Conservation (phyloP, 768 basidiomycete genomes). For the Russula emetica region DNA sequence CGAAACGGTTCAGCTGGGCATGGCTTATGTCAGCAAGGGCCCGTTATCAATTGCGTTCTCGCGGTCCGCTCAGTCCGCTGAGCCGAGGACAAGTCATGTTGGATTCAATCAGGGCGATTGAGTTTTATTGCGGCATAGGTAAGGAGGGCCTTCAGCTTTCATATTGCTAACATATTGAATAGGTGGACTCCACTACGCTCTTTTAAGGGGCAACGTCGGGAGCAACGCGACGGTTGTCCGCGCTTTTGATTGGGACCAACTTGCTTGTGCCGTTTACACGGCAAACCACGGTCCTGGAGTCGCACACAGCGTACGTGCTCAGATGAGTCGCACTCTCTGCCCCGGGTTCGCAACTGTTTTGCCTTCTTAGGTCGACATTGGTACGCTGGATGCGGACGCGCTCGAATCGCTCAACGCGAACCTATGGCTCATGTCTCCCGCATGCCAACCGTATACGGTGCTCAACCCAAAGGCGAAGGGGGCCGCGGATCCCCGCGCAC, state of each 20-base stretch:
- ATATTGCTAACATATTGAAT: neutral
- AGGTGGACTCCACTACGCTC: constrained; percentile 74
- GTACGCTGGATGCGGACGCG: constrained; percentile 45
- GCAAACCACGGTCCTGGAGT: constrained; percentile 51
- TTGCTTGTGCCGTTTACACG: constrained; percentile 64
- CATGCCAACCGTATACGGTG: constrained; percentile 82
- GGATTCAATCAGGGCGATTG: constrained; percentile 35
- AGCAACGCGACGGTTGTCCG: constrained; percentile 45
- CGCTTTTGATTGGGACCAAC: constrained; percentile 84
- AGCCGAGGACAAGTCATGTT: neutral
- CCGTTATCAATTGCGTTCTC: constrained; percentile 4
- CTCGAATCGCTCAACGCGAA: constrained; percentile 49
- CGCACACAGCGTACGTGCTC: constrained; percentile 46
- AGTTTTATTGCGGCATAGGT: constrained; percentile 85
- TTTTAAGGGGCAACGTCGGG: constrained; percentile 45
- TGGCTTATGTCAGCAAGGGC: constrained; percentile 13
- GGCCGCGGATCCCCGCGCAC: constrained; percentile 65
- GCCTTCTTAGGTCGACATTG: constrained; percentile 52
- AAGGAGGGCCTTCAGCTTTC: constrained; percentile 11
- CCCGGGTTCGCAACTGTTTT: neutral
- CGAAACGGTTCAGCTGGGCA: constrained; percentile 7
- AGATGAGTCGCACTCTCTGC: neutral
- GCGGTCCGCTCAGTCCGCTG: too few species aligned
- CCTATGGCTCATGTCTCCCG: constrained; percentile 76
- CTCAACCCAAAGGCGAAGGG: constrained; percentile 71